Evolutionary conservation across 2,329 filamentous ascomycete species (phyloP).

Genomic region (Penicillium sp.): DNA sequence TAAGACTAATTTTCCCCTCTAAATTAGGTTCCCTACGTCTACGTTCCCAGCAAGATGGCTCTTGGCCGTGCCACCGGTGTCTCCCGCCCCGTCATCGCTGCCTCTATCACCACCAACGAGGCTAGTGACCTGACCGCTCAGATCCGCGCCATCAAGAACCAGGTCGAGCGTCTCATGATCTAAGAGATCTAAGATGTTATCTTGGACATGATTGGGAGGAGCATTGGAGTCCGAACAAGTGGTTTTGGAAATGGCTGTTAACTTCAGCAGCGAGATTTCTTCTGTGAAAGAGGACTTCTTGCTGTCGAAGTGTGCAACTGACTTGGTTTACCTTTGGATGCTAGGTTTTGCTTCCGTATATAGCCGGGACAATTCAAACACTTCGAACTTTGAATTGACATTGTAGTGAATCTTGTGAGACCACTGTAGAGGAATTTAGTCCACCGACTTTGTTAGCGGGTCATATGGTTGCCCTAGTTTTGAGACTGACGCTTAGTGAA

Average conservation of each 20-base stretch:
- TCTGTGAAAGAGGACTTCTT: neutral
- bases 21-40: conserved; percentile 60
- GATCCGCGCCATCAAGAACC: conserved; percentile 87
- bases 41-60: conserved; percentile 74
- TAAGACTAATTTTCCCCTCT: neutral
- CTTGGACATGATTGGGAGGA: neutral
- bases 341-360: conserved; percentile 1
- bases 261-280: neutral
- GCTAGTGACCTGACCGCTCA: conserved; percentile 81
- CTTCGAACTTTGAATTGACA: neutral
- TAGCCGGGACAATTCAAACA: conserved; percentile 8
- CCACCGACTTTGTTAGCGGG: neutral
- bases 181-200: conserved; percentile 7
- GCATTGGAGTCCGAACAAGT: neutral
- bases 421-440: neutral
- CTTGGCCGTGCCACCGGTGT: conserved; percentile 90
- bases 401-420: neutral
- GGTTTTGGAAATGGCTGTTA: neutral
- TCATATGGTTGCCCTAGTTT: neutral
- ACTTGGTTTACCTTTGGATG: neutral
- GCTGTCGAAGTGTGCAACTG: neutral
- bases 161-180: conserved; percentile 58
- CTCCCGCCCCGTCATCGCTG: conserved; percentile 80
- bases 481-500: neutral
- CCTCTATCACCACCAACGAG: conserved; percentile 88